Base-by-base conservation (phyloP, 2,329 filamentous ascomycete species). In the Exophiala mesophila region DNA sequence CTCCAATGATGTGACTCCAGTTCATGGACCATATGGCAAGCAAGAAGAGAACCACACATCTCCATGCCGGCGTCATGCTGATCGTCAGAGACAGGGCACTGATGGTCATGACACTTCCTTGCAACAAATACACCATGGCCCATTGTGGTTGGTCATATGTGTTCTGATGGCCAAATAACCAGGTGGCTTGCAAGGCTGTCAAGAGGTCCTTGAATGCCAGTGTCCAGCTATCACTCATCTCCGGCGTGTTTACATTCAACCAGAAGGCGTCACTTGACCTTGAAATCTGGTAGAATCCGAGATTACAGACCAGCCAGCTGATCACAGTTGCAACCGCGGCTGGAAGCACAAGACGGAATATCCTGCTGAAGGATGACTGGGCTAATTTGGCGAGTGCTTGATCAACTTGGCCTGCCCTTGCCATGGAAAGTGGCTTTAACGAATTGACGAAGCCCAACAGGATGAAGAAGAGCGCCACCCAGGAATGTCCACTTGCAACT, bases 381-480 rank as follows among this genome's bases (percentile, higher is more conserved):
- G 74, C 71, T 49, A 82, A 70, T 28, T 72, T 69, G 15, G 57
- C 63, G 50, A 78, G 73, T 9, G 76, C 76, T 1, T 66, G 67
- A 30, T 76, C 69, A 42, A 70, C 68, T 52, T 76, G 70, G 38
- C 75, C 77, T 21, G 72, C 64, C 39, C 74, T 70, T 55, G 67
- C 73, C 38, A 76, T 70, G 40, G 71, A 69, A 45, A 82, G 70
- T 12, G 78, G 75, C 55, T 80, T 80, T 39, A 81, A 67, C 3
- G 76, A 73, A 61, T 79, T 81, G 38, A 81, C 78, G 54, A 80
- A 82, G 43, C 78, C 78, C 16, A 78, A 78, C 28, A 82, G 76
- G 34, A 83, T 69, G 55, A 80, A 74, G 61, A 83, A 83, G 49
- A 83, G 77, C 10, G 78, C 74, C 2, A 83, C 80, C 60, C 80